Evolutionary conservation across 2,329 filamentous ascomycete genomes (phyloP).

Genomic region (Hypoxylon rubiginosum): DNA sequence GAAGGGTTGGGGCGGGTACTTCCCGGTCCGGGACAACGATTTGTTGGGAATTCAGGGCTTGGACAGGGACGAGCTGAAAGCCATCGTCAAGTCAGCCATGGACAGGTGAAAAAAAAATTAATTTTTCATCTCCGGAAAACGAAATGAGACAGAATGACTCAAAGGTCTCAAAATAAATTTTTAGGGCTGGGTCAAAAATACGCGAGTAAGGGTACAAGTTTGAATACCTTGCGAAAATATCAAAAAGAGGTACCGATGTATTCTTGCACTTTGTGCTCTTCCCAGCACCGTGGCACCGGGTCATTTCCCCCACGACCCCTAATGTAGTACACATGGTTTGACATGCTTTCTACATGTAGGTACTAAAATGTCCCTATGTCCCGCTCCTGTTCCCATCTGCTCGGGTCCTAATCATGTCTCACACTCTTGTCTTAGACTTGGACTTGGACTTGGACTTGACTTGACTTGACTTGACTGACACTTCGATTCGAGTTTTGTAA

Average conservation of each 20-base stretch:
- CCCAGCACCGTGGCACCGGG: conserved; percentile 32
- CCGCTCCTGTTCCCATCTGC: background rate
- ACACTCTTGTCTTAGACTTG: background rate
- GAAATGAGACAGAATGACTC: conserved; percentile 26
- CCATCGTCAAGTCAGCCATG: conserved; percentile 40
- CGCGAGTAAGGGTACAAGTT: background rate
- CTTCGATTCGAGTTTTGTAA: conserved; percentile 9
- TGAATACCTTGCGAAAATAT: background rate
- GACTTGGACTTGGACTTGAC: background rate
- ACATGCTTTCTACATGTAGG: conserved; percentile 1
- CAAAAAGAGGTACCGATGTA: conserved; percentile 20
- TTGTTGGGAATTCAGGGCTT: conserved; percentile 40
- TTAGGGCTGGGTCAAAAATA: background rate
- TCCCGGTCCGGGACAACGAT: conserved; percentile 40
- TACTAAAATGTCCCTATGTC: background rate
- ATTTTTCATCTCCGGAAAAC: conserved; percentile 4
- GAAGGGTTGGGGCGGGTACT: conserved; percentile 43
- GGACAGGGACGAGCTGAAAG: conserved; percentile 37
- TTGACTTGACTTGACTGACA: background rate
- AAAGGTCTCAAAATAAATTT: conserved; percentile 1
- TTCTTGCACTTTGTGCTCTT: background rate
- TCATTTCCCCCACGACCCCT: conserved; percentile 5
- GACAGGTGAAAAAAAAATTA: conserved; percentile 32
- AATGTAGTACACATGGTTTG: background rate
- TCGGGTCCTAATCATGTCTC: background rate